These are phyloP conservation scores for Candida anglica DNA, from an alignment of 805 yeast genomes.

Conservation along the genomic window DNA sequence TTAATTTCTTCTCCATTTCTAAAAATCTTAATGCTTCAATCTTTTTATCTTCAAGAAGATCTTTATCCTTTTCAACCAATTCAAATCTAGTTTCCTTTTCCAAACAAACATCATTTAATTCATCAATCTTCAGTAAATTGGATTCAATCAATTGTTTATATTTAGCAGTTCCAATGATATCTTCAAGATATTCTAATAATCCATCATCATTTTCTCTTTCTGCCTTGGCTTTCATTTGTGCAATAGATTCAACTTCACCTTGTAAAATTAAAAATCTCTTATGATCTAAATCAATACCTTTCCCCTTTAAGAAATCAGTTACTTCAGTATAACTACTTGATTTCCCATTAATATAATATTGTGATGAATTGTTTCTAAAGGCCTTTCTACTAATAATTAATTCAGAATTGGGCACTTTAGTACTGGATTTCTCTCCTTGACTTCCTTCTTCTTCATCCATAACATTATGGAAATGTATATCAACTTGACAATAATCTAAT, in stretches of 20 bases:
- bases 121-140: constrained; percentile 56
- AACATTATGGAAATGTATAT: constrained; percentile 80
- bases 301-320: constrained; percentile 62
- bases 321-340: constrained; percentile 77
- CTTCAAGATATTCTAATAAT: constrained; percentile 87
- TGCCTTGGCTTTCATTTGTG: constrained; percentile 98
- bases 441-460: constrained; percentile 48
- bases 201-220: constrained; percentile 93
- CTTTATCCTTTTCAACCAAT: constrained; percentile 74
- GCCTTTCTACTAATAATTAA: constrained; percentile 81
- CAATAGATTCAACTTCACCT: constrained; percentile 97
- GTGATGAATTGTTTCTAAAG: constrained; percentile 67
- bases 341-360: constrained; percentile 68
- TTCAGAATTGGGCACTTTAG: constrained; percentile 48
- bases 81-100: constrained; percentile 80
- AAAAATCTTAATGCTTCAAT: constrained; percentile 66
- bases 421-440: constrained; percentile 23
- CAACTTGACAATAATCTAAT: constrained; percentile 79
- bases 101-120: constrained; percentile 71
- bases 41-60: constrained; percentile 60
- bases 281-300: constrained; percentile 93
- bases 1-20: constrained; percentile 57
- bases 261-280: constrained; percentile 91
- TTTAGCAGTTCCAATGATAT: constrained; percentile 89
- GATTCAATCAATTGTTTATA: constrained; percentile 77